Base-by-base conservation (phyloP, 331 rosid genomes). In the Malus hybrid region DNA sequence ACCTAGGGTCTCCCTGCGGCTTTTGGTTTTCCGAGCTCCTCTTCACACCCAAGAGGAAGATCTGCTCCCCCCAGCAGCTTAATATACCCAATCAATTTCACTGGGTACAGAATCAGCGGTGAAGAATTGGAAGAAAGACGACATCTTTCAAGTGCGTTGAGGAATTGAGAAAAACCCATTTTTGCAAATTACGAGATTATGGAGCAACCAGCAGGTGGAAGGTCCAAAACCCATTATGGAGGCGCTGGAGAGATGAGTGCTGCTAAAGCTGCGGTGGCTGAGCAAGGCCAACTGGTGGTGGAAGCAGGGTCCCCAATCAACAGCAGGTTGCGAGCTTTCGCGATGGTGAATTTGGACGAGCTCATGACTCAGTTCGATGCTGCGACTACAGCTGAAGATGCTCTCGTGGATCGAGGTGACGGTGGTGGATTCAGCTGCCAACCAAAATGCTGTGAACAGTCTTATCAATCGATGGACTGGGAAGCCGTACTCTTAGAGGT, bases 251-350 rank as follows among this genome's bases (percentile, higher is more conserved):
- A 64, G 22, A 64, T 64, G 68, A 18, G 22, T 14, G 42, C 59
- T 31, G 32, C 39, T 33, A 42, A 70, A 2, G 61, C 12, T 28
- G 60, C 20, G 42, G 83, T 20, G 13, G 63, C 48, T 13, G 73
- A 54, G 33, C 80, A 78, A 14, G 27, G 75, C n/a, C 87, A 80
- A 54, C 83, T 61, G 13, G 85, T 61, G 20, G 85, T 85, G 7
- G 88, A 85, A 65, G 84, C 52, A 10, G 88, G 86, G 18, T 85
- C 88, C 4, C 88, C 88, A 1, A 85, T 85, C 16, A 85, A 86
- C 75, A 79, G 88, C 67, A 72, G 86, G 36, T 86, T 86, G 7
- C 88, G 86, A 1, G 88, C 85, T 0, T 27, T 80, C 0, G 44
- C 84, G 2, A 36, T 84, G 4, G 76, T 85, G n/a, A 81, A 79